Evolutionary conservation across 129 eudicot genomes (phyloP).

Genomic region (Heracleum sosnowskyi): DNA sequence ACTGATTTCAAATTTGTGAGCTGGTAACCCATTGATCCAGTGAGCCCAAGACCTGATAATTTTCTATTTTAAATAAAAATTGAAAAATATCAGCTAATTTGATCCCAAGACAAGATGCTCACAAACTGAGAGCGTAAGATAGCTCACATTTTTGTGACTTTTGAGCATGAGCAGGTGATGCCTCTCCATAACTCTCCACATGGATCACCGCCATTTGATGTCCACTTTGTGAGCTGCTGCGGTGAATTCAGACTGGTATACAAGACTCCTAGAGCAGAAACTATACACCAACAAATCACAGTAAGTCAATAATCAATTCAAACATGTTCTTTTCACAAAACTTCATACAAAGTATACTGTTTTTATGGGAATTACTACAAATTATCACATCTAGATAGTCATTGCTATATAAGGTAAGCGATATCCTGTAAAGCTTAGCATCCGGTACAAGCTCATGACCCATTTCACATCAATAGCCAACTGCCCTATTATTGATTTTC

Average conservation of each 20-base stretch:
- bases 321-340: background rate
- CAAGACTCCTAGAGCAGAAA: too few relatives aligned
- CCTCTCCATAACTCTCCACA: constrained; percentile 90
- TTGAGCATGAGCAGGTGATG: constrained; percentile 69
- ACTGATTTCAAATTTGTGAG: too few relatives aligned
- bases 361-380: background rate
- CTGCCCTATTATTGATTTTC: background rate
- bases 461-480: background rate
- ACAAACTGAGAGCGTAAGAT: background rate
- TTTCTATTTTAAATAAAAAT: constrained; percentile 32
- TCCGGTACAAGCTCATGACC: background rate
- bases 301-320: background rate
- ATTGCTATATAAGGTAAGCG: background rate
- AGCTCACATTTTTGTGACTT: too few relatives aligned
- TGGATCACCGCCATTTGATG: constrained; percentile 72
- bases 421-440: background rate
- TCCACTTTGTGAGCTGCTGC: constrained; percentile 74
- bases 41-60: constrained; percentile 61
- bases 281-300: background rate
- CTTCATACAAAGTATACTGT: background rate
- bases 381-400: background rate
- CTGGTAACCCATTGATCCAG: too few relatives aligned
- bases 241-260: too few relatives aligned
- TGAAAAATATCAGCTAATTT: constrained; percentile 3
- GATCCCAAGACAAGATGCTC: background rate